Percentiles rank a stretch among this genome's conserved stretches.
Evolutionary conservation across 768 basidiomycete genomes (phyloP).

Genomic region (Fibroporia radiculosa): DNA sequence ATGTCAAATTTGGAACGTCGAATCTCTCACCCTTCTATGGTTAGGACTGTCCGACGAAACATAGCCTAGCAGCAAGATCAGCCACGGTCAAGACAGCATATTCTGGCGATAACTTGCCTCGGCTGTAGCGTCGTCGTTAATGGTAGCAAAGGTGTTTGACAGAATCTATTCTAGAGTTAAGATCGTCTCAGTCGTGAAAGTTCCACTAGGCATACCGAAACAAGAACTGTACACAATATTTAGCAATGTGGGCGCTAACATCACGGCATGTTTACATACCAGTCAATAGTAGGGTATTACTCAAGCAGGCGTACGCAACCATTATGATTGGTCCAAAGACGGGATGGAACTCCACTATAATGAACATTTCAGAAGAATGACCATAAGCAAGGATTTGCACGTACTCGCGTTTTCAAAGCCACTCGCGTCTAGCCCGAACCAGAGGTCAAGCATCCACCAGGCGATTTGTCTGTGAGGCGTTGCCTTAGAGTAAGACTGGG

Average conservation of each 20-base stretch:
- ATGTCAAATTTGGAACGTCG: too few relatives aligned
- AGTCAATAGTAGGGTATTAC: conserved; percentile 88
- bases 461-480: conserved; percentile 48
- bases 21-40: conserved; percentile 77
- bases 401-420: conserved; percentile 79
- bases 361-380: not conserved
- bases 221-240: conserved; percentile 44
- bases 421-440: conserved; percentile 91
- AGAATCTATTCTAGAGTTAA: conserved; percentile 52
- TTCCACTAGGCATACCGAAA: conserved; percentile 47
- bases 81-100: conserved; percentile 4
- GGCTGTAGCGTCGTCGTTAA: conserved; percentile 88
- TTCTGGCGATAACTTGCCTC: conserved; percentile 50
- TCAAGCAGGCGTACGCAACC: conserved; percentile 86
- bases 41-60: conserved; percentile 91
- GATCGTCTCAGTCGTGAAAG: conserved; percentile 5
- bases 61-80: conserved; percentile 53
- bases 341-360: conserved; percentile 68
- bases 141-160: conserved; percentile 90
- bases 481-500: too few relatives aligned
- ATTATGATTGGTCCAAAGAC: conserved; percentile 88
- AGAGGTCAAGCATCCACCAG: conserved; percentile 94
- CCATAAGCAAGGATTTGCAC: conserved; percentile 22
- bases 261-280: conserved; percentile 34
- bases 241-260: conserved; percentile 8